Conservation (phyloP, 805 yeast genomes). For the Candida caryicola region DNA sequence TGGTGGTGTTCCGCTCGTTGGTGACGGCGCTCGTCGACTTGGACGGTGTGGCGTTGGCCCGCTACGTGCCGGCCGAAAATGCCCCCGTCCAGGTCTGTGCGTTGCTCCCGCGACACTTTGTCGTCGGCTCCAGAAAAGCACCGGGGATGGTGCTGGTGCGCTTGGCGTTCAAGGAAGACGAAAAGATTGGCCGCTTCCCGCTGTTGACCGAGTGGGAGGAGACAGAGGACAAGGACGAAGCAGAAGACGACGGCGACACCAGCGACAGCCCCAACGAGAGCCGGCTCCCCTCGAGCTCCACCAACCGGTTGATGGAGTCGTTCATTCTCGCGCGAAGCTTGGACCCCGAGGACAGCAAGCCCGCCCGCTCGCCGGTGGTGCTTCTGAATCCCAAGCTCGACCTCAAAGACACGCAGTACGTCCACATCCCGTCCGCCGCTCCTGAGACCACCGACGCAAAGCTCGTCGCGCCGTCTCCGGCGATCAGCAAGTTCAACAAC, state of each 20-base stretch:
- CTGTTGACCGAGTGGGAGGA: constrained; percentile 15
- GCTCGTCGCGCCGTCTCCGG: constrained; percentile 31
- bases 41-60: constrained; percentile 53
- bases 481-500: constrained; percentile 23
- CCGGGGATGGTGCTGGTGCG: constrained; percentile 50
- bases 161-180: constrained; percentile 76
- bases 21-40: constrained; percentile 49
- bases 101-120: constrained; percentile 43
- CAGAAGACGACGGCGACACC: constrained; percentile 2
- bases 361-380: background rate
- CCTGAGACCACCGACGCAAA: constrained; percentile 10
- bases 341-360: constrained; percentile 10
- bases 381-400: constrained; percentile 16
- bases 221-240: constrained; percentile 3
- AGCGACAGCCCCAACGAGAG: constrained; percentile 4
- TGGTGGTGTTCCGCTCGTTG: constrained; percentile 33
- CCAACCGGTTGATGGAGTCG: constrained; percentile 28
- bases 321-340: constrained; percentile 27
- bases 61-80: constrained; percentile 54
- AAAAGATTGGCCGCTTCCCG: constrained; percentile 55
- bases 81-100: constrained; percentile 52
- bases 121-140: constrained; percentile 5
- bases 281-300: no score
- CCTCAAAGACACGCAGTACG: constrained; percentile 14
- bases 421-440: constrained; percentile 15